A percentile compares a stretch with the other conserved stretches of the same genome.
Conservation (phyloP, 2,329 filamentous ascomycete genomes). For the Scleromitrula shiraiana region DNA sequence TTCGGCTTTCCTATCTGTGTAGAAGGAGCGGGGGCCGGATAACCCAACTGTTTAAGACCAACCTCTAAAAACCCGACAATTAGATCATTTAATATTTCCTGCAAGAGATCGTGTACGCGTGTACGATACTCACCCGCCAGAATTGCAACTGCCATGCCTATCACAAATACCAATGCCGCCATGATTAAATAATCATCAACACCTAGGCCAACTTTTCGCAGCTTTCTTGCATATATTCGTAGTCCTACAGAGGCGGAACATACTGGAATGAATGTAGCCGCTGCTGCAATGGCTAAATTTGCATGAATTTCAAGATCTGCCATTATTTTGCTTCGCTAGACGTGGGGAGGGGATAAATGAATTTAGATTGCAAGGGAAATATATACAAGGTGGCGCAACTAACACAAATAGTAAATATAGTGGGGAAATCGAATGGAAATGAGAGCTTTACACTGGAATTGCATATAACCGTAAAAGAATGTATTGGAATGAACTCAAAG, state of each 20-base stretch:
- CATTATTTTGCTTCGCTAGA: too few relatives aligned
- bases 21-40: not conserved
- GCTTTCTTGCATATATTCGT: not conserved
- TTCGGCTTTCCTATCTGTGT: constrained; percentile 3
- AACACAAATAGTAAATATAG: too few relatives aligned
- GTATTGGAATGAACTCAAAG: too few relatives aligned
- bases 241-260: not conserved
- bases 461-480: too few relatives aligned
- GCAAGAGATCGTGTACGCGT: too few relatives aligned
- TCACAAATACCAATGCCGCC: constrained; percentile 3
- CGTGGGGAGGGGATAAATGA: not conserved
- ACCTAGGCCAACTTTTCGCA: constrained; percentile 1
- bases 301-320: constrained; percentile 5
- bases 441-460: too few relatives aligned
- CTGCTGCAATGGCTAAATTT: not conserved
- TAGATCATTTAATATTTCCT: too few relatives aligned
- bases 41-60: constrained; percentile 1
- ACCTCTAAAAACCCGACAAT: too few relatives aligned
- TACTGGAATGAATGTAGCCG: not conserved
- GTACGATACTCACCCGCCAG: constrained; percentile 7
- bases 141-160: constrained; percentile 5
- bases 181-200: constrained; percentile 9
- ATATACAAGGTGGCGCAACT: too few relatives aligned
- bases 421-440: too few relatives aligned
- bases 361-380: not conserved